phyloP scores from a whole-genome alignment of 352 stramenopile species.

The Phytophthora quininea region DNA sequence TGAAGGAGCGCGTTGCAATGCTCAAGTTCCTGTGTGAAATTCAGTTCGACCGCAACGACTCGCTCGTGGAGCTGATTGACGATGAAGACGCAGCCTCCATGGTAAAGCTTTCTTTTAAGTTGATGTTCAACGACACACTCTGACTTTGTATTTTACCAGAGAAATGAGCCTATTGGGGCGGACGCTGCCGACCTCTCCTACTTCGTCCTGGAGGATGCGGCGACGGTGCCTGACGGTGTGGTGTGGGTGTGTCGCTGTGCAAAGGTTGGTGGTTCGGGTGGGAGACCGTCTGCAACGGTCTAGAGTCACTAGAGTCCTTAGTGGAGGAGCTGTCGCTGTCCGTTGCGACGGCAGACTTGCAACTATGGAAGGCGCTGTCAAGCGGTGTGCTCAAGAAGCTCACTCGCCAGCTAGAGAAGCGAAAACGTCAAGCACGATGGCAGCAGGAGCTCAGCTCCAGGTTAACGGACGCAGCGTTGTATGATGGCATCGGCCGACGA shows the following conservation, averaged over 20 bases:
- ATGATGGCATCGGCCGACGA: conserved; percentile 34
- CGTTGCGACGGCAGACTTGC: conserved; percentile 49
- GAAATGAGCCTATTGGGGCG: conserved; percentile 50
- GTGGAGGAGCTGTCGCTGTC: conserved; percentile 58
- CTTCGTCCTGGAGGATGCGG: conserved; percentile 67
- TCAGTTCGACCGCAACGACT: conserved; percentile 72
- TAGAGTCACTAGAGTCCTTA: conserved; percentile 57
- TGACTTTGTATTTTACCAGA: conserved; percentile 20
- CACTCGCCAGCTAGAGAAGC: conserved; percentile 51
- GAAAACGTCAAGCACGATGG: conserved; percentile 44
- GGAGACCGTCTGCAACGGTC: conserved; percentile 67
- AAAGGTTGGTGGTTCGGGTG: conserved; percentile 41
- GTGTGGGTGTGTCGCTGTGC: conserved; percentile 69
- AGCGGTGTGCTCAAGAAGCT: conserved; percentile 56
- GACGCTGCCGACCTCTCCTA: conserved; percentile 60
- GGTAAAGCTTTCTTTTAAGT: conserved; percentile 18
- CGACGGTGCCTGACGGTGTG: conserved; percentile 52
- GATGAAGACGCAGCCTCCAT: conserved; percentile 57
- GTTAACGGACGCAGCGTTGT: conserved; percentile 26
- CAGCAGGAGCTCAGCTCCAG: conserved; percentile 46
- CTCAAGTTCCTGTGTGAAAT: conserved; percentile 70
- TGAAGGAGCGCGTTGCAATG: conserved; percentile 49
- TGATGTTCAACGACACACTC: conserved; percentile 1
- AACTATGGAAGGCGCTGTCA: conserved; percentile 58
- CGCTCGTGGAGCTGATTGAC: conserved; percentile 60